Percentiles rank a stretch among this genome's conserved stretches.
Evolutionary conservation across 495 filamentous ascomycete species (phyloP).

Genomic region (Aspergillus avenaceus): DNA sequence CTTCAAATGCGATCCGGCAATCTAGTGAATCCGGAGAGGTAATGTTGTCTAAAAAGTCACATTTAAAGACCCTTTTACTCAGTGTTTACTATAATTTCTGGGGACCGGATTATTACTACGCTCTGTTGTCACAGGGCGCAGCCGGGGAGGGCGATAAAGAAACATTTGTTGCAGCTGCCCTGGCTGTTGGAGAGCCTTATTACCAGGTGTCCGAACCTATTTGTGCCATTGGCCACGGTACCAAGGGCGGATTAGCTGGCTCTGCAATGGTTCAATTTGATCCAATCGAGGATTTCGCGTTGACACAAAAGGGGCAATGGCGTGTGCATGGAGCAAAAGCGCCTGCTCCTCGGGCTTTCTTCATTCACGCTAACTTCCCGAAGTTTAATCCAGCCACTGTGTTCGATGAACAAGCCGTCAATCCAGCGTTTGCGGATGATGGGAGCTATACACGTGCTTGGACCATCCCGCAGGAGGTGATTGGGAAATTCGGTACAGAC

Average conservation of each 20-base stretch:
- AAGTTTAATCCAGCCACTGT: conserved; percentile 48
- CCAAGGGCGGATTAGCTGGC: conserved; percentile 37
- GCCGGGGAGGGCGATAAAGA: conserved; percentile 58
- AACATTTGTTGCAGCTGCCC: conserved; percentile 49
- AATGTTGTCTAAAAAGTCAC: conserved; percentile 44
- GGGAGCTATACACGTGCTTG: conserved; percentile 38
- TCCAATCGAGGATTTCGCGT: conserved; percentile 33
- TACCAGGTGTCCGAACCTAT: conserved; percentile 69
- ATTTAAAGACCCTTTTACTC: conserved; percentile 46
- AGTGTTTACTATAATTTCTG: conserved; percentile 58
- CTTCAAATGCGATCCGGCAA: conserved; percentile 23
- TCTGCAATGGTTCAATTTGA: conserved; percentile 43
- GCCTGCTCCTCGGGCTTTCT: conserved; percentile 29
- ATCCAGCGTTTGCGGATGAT: conserved; percentile 29
- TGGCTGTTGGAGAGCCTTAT: conserved; percentile 38
- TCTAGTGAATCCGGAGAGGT: conserved; percentile 53
- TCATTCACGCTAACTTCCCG: conserved; percentile 47
- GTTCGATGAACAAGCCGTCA: conserved; percentile 32
- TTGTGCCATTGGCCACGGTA: conserved; percentile 73
- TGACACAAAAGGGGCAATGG: conserved; percentile 19
- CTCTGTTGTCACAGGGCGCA: conserved; percentile 47
- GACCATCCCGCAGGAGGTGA: conserved; percentile 36
- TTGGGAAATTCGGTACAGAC: conserved; percentile 36
- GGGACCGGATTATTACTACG: conserved; percentile 50
- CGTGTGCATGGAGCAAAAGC: conserved; percentile 18